Percentiles rank a stretch among this genome's conserved stretches.
Evolutionary conservation across 2,329 filamentous ascomycete species (phyloP).

Genomic region (Apiospora rasikravindrae): DNA sequence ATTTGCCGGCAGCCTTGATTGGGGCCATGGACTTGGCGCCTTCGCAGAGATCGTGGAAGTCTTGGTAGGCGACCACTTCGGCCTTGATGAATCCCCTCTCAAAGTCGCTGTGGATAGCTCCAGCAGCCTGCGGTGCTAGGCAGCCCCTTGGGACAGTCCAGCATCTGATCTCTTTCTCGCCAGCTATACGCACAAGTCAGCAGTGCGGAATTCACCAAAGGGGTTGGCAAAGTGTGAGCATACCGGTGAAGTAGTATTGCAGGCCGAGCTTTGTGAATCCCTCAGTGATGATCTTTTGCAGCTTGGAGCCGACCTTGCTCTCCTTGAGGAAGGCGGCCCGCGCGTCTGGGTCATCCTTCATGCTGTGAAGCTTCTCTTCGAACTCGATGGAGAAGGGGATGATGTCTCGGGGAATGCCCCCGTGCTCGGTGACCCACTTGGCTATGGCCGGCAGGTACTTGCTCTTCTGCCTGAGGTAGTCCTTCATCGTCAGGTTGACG

Average conservation of each 20-base stretch:
- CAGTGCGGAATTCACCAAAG: not conserved
- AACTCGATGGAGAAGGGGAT: slow-evolving; percentile 52
- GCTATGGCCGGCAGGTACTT: slow-evolving; percentile 51
- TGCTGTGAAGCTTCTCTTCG: slow-evolving; percentile 47
- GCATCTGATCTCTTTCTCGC: slow-evolving; percentile 52
- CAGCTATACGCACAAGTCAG: slow-evolving; percentile 35
- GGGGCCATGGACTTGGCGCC: slow-evolving; percentile 50
- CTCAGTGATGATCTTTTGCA: slow-evolving; percentile 50
- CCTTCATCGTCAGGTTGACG: slow-evolving; percentile 53
- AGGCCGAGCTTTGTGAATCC: slow-evolving; percentile 50
- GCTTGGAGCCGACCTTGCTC: slow-evolving; percentile 46
- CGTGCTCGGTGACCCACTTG: slow-evolving; percentile 51
- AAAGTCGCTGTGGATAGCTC: slow-evolving; percentile 49
- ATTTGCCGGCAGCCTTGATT: slow-evolving; percentile 52
- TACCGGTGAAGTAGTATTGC: slow-evolving; percentile 51
- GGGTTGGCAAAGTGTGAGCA: slow-evolving; percentile 5
- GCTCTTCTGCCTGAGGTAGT: slow-evolving; percentile 52
- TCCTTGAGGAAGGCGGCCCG: slow-evolving; percentile 45
- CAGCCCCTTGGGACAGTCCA: slow-evolving; percentile 48
- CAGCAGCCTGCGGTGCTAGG: slow-evolving; percentile 47
- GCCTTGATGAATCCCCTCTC: slow-evolving; percentile 52
- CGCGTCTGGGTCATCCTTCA: slow-evolving; percentile 43
- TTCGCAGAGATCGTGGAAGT: slow-evolving; percentile 50
- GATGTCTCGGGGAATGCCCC: slow-evolving; percentile 46
- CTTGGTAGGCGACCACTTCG: slow-evolving; percentile 51